Evolutionary conservation across 1,139 yeast genomes (phyloP).

Genomic region (Yamadazyma diddensiae): DNA sequence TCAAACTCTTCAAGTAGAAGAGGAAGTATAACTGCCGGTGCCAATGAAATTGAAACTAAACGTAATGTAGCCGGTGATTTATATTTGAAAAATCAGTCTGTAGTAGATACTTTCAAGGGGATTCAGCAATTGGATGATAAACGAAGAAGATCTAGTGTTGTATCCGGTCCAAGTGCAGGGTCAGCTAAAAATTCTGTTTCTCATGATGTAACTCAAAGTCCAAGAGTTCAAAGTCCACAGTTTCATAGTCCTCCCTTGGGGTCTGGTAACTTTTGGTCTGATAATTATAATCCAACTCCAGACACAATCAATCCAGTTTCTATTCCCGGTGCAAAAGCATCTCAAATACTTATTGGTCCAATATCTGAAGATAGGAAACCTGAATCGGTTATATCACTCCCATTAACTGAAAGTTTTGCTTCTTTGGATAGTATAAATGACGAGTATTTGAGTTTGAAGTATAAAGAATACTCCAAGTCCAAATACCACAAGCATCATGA

Average conservation of each 20-base stretch:
- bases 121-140: conserved; percentile 47
- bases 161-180: conserved; percentile 18
- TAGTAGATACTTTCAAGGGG: conserved; percentile 49
- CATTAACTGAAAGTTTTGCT: conserved; percentile 73
- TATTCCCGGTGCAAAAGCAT: background rate
- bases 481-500: conserved; percentile 9
- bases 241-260: too few species aligned
- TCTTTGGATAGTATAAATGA: conserved; percentile 72
- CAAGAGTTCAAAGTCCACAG: too few species aligned
- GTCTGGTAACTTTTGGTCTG: background rate
- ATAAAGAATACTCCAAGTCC: conserved; percentile 27
- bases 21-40: conserved; percentile 32
- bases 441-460: conserved; percentile 43
- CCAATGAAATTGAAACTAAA: conserved; percentile 48
- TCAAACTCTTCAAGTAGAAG: conserved; percentile 25
- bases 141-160: conserved; percentile 39
- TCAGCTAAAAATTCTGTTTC: conserved; percentile 20
- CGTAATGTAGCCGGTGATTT: conserved; percentile 56
- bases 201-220: background rate
- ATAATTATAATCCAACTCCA: background rate
- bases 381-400: conserved; percentile 48
- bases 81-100: conserved; percentile 46
- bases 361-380: conserved; percentile 22
- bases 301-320: conserved; percentile 1
- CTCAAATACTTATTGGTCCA: conserved; percentile 32